phyloP scores from a whole-genome alignment of 768 basidiomycete genomes.

The Boletus pseudopeckii region DNA sequence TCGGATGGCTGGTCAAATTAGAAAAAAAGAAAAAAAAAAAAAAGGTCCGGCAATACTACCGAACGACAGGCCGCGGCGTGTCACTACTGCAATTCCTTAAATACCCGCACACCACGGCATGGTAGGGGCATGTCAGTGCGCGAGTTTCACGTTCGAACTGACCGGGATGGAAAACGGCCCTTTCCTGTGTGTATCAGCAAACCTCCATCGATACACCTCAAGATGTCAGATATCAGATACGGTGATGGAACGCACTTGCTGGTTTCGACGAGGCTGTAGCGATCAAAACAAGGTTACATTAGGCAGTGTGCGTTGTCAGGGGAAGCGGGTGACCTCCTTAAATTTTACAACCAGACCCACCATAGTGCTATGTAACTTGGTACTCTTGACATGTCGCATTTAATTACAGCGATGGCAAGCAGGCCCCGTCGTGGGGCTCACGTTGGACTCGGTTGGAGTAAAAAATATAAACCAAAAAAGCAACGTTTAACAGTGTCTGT shows the following conservation, averaged over 20 bases:
- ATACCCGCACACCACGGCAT: background rate
- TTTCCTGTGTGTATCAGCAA: background rate
- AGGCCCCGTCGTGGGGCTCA: too few relatives aligned
- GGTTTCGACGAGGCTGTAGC: background rate
- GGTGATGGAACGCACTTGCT: slow-evolving; percentile 4
- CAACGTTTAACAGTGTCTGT: too few relatives aligned
- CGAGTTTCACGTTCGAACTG: slow-evolving; percentile 14
- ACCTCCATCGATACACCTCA: slow-evolving; percentile 1
- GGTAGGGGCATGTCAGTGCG: slow-evolving; percentile 1
- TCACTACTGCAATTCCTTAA: background rate
- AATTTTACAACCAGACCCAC: background rate
- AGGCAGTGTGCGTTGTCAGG: background rate
- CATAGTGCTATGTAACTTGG: background rate
- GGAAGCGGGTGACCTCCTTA: too few relatives aligned
- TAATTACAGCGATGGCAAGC: too few relatives aligned
- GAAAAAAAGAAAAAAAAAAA: background rate
- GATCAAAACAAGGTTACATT: background rate
- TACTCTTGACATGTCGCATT: background rate
- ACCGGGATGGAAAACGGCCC: background rate
- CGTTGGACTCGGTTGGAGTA: too few relatives aligned
- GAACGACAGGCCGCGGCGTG: slow-evolving; percentile 2
- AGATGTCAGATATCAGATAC: slow-evolving; percentile 4
- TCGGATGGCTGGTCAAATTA: background rate
- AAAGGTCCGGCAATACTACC: background rate
- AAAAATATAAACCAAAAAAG: too few relatives aligned